Conservation (phyloP, 768 basidiomycete genomes). For the Tephrocybe sp. region DNA sequence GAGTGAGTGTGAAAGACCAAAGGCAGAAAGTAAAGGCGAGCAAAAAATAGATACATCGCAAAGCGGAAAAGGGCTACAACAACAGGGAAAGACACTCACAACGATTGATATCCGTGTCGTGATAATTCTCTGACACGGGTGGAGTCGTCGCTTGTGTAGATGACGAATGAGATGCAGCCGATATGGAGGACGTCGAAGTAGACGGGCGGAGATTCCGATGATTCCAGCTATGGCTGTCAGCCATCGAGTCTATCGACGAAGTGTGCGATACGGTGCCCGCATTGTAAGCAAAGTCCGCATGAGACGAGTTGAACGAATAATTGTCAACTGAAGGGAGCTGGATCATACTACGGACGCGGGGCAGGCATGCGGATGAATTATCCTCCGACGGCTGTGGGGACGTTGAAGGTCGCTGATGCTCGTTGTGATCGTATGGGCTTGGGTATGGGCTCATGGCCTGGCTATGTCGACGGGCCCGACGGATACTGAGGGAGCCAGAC, state of each 20-base stretch:
- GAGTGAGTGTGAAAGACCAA: constrained; percentile 26
- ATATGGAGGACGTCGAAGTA: constrained; percentile 74
- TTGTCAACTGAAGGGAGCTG: constrained; percentile 72
- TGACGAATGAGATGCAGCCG: constrained; percentile 71
- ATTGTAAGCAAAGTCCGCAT: constrained; percentile 81
- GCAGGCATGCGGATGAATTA: constrained; percentile 44
- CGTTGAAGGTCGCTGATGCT: constrained; percentile 65
- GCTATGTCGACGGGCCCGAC: constrained; percentile 74
- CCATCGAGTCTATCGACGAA: constrained; percentile 41
- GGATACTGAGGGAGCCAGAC: constrained; percentile 59
- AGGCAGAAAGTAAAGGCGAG: constrained; percentile 14
- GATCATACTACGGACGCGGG: constrained; percentile 82
- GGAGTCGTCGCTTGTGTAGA: constrained; percentile 83
- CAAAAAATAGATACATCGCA: background rate
- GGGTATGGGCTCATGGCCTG: constrained; percentile 89
- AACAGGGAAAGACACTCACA: constrained; percentile 53
- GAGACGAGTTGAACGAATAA: constrained; percentile 60
- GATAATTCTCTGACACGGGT: constrained; percentile 66
- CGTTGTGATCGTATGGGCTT: constrained; percentile 70
- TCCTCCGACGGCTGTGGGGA: constrained; percentile 67
- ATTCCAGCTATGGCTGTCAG: constrained; percentile 44
- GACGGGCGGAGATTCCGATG: constrained; percentile 65
- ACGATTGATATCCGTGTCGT: constrained; percentile 76
- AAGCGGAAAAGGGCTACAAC: background rate
- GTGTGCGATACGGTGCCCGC: constrained; percentile 47